Conservation (phyloP, 345 rosid genomes). For the Nasturtium officinale region DNA sequence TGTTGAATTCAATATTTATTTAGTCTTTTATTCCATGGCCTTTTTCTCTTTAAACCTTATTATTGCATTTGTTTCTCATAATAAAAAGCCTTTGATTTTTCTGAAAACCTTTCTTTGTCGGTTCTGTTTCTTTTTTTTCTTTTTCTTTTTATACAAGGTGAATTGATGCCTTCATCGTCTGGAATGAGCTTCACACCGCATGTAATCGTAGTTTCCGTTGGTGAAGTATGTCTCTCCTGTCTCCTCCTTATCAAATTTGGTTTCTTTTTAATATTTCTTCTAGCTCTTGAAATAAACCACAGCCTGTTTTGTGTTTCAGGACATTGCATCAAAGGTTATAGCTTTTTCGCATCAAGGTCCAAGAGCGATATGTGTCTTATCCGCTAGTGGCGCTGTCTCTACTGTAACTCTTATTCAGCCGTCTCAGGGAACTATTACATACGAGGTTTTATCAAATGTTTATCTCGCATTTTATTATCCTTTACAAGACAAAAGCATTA, state of each 20-base stretch:
- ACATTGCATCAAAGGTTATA: constrained; percentile 64
- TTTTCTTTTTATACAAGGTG: too few species aligned
- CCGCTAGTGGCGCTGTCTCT: constrained; percentile 91
- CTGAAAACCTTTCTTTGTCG: not conserved
- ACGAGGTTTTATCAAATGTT: constrained; percentile 59
- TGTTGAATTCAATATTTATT: constrained; percentile 20
- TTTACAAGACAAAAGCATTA: not conserved
- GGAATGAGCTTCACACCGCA: constrained; percentile 89
- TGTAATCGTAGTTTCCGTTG: constrained; percentile 66
- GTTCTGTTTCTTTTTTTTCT: not conserved
- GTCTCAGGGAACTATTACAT: constrained; percentile 77
- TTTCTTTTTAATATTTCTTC: not conserved
- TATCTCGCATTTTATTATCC: not conserved
- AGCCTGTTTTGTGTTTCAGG: constrained; percentile 28
- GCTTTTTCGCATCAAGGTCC: constrained; percentile 87
- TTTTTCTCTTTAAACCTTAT: not conserved
- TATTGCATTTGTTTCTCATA: not conserved
- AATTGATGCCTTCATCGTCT: constrained; percentile 52
- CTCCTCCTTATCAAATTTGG: not conserved
- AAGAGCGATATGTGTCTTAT: constrained; percentile 81
- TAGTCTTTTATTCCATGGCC: constrained; percentile 16
- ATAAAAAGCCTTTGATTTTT: not conserved
- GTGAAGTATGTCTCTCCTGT: constrained; percentile 57
- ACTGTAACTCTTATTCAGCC: constrained; percentile 87
- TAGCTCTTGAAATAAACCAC: not conserved